Conservation (phyloP, 2,329 filamentous ascomycete species). For the Diaporthe citri region DNA sequence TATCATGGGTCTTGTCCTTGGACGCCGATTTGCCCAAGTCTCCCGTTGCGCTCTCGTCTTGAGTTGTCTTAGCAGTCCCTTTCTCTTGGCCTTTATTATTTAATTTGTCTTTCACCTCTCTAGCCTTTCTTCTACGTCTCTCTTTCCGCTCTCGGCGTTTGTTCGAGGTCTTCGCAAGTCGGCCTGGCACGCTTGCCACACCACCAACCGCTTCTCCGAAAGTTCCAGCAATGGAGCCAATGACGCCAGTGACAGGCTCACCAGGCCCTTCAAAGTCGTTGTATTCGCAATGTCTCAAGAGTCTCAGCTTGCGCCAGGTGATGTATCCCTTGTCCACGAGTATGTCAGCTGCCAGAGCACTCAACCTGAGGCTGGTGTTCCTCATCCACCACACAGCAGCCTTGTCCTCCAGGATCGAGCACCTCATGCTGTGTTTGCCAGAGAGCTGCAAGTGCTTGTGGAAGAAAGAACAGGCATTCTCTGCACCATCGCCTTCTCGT, state of each 20-base stretch:
- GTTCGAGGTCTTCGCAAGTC: constrained; percentile 69
- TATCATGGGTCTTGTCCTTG: constrained; percentile 10
- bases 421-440: constrained; percentile 70
- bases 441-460: constrained; percentile 69
- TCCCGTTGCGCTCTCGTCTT: constrained; percentile 21
- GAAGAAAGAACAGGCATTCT: constrained; percentile 77
- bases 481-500: constrained; percentile 74
- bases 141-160: constrained; percentile 62
- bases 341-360: constrained; percentile 74
- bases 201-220: constrained; percentile 72
- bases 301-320: constrained; percentile 72
- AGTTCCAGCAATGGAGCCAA: constrained; percentile 71
- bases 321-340: constrained; percentile 72
- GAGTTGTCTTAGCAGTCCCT: constrained; percentile 36
- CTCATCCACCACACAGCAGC: constrained; percentile 77
- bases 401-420: constrained; percentile 72
- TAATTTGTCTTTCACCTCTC: not conserved
- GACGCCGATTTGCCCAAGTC: constrained; percentile 16
- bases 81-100: constrained; percentile 42
- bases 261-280: constrained; percentile 83
- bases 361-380: constrained; percentile 70
- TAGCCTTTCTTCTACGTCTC: constrained; percentile 44
- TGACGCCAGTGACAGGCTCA: constrained; percentile 77
- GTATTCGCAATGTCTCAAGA: constrained; percentile 78
- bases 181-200: constrained; percentile 73